phyloP scores from a whole-genome alignment of 768 basidiomycete species.

The Lactarius tabidus region DNA sequence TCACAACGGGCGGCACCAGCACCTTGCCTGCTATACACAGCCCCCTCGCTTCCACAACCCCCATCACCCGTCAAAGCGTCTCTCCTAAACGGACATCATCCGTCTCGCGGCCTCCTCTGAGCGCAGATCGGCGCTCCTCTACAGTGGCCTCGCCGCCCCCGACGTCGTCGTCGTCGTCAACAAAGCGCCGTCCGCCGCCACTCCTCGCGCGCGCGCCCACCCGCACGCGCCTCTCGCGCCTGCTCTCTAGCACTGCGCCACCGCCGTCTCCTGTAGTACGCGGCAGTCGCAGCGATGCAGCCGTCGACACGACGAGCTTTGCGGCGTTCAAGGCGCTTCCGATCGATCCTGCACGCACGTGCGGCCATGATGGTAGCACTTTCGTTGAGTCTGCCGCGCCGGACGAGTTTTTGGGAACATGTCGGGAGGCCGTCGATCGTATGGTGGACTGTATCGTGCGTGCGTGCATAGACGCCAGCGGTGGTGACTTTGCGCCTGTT shows the following conservation, averaged over 20 bases:
- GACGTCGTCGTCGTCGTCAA: constrained; percentile 7
- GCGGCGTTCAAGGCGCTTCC: constrained; percentile 80
- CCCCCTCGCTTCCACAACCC: neutral
- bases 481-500: constrained; percentile 39
- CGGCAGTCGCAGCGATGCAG: constrained; percentile 13
- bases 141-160: constrained; percentile 7
- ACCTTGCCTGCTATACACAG: neutral
- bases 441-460: constrained; percentile 67
- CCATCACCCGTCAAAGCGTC: neutral
- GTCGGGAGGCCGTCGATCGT: constrained; percentile 70
- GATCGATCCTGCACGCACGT: constrained; percentile 53
- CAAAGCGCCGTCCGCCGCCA: constrained; percentile 11
- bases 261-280: constrained; percentile 22
- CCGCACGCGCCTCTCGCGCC: constrained; percentile 30
- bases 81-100: neutral
- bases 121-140: neutral
- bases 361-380: constrained; percentile 40
- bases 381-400: constrained; percentile 47
- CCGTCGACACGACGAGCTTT: constrained; percentile 45
- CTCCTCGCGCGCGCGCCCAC: constrained; percentile 25
- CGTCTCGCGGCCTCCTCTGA: neutral
- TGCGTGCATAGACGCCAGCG: constrained; percentile 64
- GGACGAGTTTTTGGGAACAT: constrained; percentile 62
- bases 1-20: neutral
- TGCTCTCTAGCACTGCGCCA: constrained; percentile 38